These are phyloP conservation scores for Daldinia decipiens DNA, from an alignment of 495 filamentous ascomycete genomes.

Conservation along the genomic window DNA sequence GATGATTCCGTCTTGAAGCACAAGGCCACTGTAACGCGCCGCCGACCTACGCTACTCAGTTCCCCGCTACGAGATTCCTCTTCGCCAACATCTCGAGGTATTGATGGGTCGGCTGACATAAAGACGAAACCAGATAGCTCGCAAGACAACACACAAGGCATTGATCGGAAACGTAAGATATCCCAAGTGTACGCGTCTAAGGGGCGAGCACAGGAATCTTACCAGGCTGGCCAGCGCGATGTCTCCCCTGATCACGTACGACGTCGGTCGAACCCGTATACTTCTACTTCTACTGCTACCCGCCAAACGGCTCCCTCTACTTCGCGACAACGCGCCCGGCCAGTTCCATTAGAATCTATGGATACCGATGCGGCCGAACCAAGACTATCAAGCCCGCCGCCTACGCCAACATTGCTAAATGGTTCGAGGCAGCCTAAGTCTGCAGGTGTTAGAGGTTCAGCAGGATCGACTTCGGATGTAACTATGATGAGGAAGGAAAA, in stretches of 20 bases:
- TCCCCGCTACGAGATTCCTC: constrained; percentile 33
- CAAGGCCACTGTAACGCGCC: constrained; percentile 33
- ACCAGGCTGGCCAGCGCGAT: constrained; percentile 10
- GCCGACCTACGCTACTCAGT: constrained; percentile 31
- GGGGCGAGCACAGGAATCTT: constrained; percentile 30
- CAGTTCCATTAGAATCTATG: constrained; percentile 27
- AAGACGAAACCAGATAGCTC: constrained; percentile 19
- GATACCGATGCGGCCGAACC: constrained; percentile 28
- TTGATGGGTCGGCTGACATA: constrained; percentile 18
- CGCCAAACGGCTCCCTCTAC: constrained; percentile 3
- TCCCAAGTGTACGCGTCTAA: constrained; percentile 45
- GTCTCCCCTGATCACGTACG: constrained; percentile 15
- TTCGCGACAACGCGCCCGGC: constrained; percentile 21
- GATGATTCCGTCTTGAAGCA: constrained; percentile 43
- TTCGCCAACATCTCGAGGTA: constrained; percentile 19
- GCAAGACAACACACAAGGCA: constrained; percentile 12
- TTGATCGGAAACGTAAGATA: constrained; percentile 47
- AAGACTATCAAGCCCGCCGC: constrained; percentile 45
- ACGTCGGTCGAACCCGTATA: constrained; percentile 14
- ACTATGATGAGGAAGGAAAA: constrained; percentile 3
- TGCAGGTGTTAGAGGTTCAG: constrained; percentile 1
- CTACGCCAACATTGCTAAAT: constrained; percentile 41
- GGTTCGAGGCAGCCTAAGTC: constrained; percentile 25
- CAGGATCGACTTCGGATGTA: constrained; percentile 6
- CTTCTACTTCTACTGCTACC: constrained; percentile 24